Percentiles rank a stretch among this genome's conserved stretches.
Evolutionary conservation across 163 green algal genomes (phyloP).

Genomic region (Volvox carteri): DNA sequence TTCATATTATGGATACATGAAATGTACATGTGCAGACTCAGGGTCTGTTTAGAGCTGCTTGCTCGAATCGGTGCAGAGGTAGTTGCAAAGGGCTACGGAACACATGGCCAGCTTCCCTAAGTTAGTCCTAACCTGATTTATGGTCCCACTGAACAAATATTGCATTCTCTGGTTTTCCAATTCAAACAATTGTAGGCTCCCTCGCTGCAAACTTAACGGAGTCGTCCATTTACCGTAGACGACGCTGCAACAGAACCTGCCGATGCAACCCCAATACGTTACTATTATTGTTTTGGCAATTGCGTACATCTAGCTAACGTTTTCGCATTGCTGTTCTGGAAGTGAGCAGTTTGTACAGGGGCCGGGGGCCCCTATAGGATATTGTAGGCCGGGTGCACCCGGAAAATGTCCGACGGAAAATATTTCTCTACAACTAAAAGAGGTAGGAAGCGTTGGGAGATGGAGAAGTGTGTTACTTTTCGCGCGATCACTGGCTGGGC

Average conservation of each 20-base stretch:
- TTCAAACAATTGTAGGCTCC: too few relatives aligned
- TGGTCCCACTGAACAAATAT: too few relatives aligned
- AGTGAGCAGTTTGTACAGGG: background rate
- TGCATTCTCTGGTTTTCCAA: too few relatives aligned
- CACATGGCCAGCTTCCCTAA: background rate
- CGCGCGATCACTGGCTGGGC: constrained; percentile 15
- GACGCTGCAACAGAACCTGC: background rate
- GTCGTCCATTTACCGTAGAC: constrained; percentile 30
- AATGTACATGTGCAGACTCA: too few relatives aligned
- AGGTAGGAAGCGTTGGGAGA: constrained; percentile 37
- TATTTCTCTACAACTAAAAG: constrained; percentile 71
- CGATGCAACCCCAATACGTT: too few relatives aligned
- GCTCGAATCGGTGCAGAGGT: background rate
- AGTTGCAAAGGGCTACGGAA: background rate
- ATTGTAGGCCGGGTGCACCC: background rate
- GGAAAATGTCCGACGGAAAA: constrained; percentile 57
- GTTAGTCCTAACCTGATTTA: background rate
- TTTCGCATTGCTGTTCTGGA: background rate
- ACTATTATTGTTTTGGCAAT: too few relatives aligned
- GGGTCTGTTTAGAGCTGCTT: too few relatives aligned
- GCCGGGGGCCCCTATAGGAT: background rate
- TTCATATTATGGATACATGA: too few relatives aligned
- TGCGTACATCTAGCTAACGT: too few relatives aligned
- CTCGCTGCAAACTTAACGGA: too few relatives aligned
- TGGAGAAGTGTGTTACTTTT: background rate